Percentiles rank a stretch among this genome's conserved stretches.
phyloP scores from a whole-genome alignment of 2,329 filamentous ascomycete species.

The Aspergillus caelatus region DNA sequence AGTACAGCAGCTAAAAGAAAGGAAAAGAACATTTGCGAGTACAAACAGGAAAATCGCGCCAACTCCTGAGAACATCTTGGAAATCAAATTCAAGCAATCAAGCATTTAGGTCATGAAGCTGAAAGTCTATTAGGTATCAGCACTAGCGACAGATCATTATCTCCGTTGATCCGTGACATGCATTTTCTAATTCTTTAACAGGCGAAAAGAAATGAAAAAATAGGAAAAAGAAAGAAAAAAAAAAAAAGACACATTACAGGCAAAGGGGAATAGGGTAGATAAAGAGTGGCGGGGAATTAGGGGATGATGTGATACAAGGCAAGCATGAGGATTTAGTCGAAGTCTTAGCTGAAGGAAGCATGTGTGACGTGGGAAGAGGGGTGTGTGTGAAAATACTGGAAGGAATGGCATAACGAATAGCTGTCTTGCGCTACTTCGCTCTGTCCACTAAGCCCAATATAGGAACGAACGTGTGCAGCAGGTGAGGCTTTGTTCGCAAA shows the following conservation, averaged over 20 bases:
- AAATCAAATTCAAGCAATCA: conserved; percentile 15
- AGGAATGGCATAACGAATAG: background rate
- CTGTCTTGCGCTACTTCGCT: background rate
- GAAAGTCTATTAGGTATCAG: conserved; percentile 35
- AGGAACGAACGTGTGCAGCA: background rate
- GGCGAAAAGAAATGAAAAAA: conserved; percentile 9
- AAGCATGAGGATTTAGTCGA: background rate
- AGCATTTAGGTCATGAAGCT: conserved; percentile 27
- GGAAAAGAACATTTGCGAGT: background rate
- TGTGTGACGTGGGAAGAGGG: too few relatives aligned
- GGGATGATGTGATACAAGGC: background rate
- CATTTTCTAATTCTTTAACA: conserved; percentile 30
- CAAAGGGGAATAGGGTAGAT: background rate
- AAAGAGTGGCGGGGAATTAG: background rate
- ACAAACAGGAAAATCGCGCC: background rate
- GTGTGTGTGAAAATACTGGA: background rate
- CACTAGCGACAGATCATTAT: conserved; percentile 31
- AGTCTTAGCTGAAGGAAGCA: background rate
- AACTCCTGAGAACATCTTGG: background rate
- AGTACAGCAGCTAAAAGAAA: conserved; percentile 1
- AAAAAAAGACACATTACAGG: background rate
- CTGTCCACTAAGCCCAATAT: background rate
- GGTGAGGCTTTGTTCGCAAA: background rate
- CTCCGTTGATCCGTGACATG: conserved; percentile 28
- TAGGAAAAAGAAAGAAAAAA: background rate